Percentiles rank a stretch among this genome's conserved stretches.
These are phyloP conservation scores for Colletotrichum tropicale DNA, from an alignment of 2,329 filamentous ascomycete species.

Conservation along the genomic window DNA sequence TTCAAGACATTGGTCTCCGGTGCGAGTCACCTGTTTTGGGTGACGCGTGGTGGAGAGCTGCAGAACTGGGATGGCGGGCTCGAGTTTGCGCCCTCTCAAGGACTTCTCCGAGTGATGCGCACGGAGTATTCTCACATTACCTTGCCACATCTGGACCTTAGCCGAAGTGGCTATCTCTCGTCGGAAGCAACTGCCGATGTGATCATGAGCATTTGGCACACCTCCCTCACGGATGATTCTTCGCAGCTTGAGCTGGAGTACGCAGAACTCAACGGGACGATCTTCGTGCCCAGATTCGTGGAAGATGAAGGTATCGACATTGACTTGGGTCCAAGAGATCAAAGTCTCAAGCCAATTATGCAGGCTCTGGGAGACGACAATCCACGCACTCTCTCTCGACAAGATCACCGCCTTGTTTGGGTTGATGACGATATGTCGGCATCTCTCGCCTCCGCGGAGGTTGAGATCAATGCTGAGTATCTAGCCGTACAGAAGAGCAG, in stretches of 20 bases:
- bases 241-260: slow-evolving; percentile 13
- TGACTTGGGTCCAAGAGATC: not conserved
- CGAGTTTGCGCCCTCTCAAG: slow-evolving; percentile 19
- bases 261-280: slow-evolving; percentile 1
- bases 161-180: not conserved
- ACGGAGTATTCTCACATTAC: slow-evolving; percentile 14
- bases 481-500: not conserved
- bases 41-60: slow-evolving; percentile 4
- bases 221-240: not conserved
- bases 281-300: slow-evolving; percentile 14
- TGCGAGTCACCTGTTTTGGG: slow-evolving; percentile 20
- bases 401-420: not conserved
- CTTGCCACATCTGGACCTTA: slow-evolving; percentile 15
- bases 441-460: not conserved
- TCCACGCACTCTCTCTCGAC: not conserved
- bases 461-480: not conserved
- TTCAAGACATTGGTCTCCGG: slow-evolving; percentile 17
- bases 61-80: slow-evolving; percentile 1
- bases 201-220: not conserved
- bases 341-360: not conserved
- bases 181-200: rapidly evolving
- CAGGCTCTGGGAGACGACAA: not conserved
- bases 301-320: slow-evolving; percentile 11
- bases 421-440: not conserved
- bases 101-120: slow-evolving; percentile 18